Conservation (phyloP, 257 asterid genomes). For the Lycium barbarum region DNA sequence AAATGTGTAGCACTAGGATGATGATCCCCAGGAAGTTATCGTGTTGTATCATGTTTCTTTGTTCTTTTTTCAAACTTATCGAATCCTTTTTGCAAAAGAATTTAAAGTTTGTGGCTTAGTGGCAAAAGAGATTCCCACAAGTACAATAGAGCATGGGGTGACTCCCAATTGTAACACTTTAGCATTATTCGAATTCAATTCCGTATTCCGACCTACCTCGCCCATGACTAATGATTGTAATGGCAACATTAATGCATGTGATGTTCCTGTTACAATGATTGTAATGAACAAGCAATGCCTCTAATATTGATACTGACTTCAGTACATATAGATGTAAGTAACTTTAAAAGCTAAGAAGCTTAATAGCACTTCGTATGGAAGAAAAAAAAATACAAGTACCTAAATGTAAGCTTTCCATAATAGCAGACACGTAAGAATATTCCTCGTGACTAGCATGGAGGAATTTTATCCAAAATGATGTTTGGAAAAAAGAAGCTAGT, state of each 20-base stretch:
- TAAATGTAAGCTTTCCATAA: not conserved
- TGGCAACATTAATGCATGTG: not conserved
- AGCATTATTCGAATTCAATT: not conserved
- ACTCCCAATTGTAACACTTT: not conserved
- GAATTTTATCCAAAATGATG: not conserved
- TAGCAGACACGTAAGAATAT: not conserved
- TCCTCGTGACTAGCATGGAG: not conserved
- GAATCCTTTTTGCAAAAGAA: not conserved
- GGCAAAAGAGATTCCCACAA: not conserved
- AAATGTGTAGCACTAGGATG: too few relatives aligned
- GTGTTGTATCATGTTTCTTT: too few relatives aligned
- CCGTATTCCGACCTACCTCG: not conserved
- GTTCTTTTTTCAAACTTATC: too few relatives aligned
- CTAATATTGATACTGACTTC: not conserved
- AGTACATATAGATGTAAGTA: not conserved
- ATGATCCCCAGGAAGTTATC: too few relatives aligned
- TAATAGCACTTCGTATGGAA: not conserved
- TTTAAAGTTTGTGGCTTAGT: not conserved
- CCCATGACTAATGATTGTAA: conserved; percentile 1
- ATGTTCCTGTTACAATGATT: not conserved
- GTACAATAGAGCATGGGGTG: not conserved
- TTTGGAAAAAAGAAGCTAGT: not conserved
- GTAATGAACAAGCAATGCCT: not conserved
- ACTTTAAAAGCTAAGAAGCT: not conserved
- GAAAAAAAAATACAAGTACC: not conserved